phyloP scores from a whole-genome alignment of 257 asterid species.

The Solanum sitiens region DNA sequence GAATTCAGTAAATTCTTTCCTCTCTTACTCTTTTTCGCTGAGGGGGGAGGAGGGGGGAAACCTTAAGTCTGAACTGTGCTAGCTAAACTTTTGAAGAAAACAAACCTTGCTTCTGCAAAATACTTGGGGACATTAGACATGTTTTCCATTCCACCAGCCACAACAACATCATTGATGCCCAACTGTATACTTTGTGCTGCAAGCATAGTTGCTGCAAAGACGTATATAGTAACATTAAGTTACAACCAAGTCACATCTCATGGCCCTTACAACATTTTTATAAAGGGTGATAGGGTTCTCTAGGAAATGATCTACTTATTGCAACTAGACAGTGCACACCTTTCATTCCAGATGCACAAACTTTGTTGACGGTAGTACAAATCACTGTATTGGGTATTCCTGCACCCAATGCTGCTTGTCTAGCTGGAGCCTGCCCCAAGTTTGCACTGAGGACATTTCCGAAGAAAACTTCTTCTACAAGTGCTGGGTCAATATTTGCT shows the following conservation, averaged over 20 bases:
- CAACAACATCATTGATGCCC: slow-evolving; percentile 92
- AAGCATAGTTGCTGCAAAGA: slow-evolving; percentile 74
- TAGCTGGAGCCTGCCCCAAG: slow-evolving; percentile 98
- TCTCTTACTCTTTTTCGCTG: not conserved
- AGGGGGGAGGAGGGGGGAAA: not conserved
- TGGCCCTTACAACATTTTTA: not conserved
- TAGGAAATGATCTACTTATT: not conserved
- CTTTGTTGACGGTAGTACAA: slow-evolving; percentile 92
- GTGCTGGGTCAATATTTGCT: slow-evolving; percentile 78
- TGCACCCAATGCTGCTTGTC: slow-evolving; percentile 98
- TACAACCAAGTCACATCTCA: not conserved
- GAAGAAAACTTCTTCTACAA: slow-evolving; percentile 84
- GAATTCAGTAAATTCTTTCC: not conserved
- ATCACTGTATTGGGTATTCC: slow-evolving; percentile 79
- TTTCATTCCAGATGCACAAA: slow-evolving; percentile 99
- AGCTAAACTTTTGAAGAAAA: not conserved
- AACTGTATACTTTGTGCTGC: slow-evolving; percentile 92
- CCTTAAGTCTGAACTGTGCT: not conserved
- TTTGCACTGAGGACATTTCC: slow-evolving; percentile 98
- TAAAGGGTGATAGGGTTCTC: not conserved
- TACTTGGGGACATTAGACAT: slow-evolving; percentile 97
- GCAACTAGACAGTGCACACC: slow-evolving; percentile 27
- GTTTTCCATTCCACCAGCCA: slow-evolving; percentile 99
- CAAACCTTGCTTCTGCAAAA: slow-evolving; percentile 91
- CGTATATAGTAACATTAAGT: slow-evolving; percentile 1